Conservation (phyloP, 345 rosid species). For the Hibiscus tridactylites region DNA sequence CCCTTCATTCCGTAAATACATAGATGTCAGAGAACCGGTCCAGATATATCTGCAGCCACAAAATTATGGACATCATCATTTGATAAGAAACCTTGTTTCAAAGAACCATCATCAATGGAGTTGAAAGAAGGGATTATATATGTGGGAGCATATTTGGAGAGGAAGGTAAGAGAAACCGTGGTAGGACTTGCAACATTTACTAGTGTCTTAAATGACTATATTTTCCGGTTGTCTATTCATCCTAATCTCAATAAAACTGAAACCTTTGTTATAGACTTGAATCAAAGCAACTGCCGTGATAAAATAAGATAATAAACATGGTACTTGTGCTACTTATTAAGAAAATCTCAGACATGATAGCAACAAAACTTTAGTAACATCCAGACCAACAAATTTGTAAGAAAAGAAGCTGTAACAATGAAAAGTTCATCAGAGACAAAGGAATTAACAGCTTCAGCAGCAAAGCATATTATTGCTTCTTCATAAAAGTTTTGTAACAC, state of each 20-base stretch:
- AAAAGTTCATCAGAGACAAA: background rate
- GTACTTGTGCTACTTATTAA: background rate
- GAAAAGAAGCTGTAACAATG: background rate
- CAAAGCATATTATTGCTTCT: background rate
- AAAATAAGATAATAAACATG: background rate
- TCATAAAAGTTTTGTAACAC: background rate
- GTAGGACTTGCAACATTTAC: background rate
- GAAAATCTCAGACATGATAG: background rate
- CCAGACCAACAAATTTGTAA: background rate
- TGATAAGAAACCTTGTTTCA: background rate
- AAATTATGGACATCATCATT: background rate
- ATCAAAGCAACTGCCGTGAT: background rate
- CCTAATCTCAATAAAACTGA: background rate
- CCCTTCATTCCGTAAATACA: background rate
- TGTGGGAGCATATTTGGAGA: background rate
- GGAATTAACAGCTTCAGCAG: background rate
- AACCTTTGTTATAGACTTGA: background rate
- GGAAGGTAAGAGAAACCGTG: background rate
- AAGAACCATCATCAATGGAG: background rate
- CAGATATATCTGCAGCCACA: slow-evolving; percentile 24
- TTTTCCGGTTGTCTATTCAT: background rate
- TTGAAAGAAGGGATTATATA: background rate
- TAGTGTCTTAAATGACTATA: background rate
- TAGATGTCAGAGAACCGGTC: background rate
- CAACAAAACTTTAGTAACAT: background rate